Evolutionary conservation across 805 yeast genomes (phyloP), one percentile per base, ranked within the genome.

Genomic region (Saccharomycopsis olivae): DNA sequence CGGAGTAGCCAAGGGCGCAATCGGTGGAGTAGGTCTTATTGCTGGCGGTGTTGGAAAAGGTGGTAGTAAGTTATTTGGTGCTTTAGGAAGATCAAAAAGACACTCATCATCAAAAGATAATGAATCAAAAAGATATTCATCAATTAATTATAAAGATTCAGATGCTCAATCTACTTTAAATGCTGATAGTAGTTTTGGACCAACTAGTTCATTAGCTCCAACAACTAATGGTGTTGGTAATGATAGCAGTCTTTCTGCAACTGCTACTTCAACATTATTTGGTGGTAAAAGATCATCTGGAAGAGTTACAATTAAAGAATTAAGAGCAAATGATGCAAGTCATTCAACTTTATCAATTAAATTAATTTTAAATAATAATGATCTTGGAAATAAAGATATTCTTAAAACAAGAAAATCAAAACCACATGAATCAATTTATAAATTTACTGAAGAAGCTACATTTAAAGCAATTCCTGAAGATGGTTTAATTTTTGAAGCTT

Each of bases 401-500:
- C 71, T 66, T 61, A 79, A 75, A 55, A 78, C 95, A 1, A 74
- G 76, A 57, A 54, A 67, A 16, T 54, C 61, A 39, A 83, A 82
- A 51, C 59, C 70, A 11, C 55, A 58, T 33, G 59, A 61, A 6
- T 78, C 76, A 1, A 41, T 52, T 1, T 62, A 65, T 36, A 61
- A 56, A 41, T 78, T 80, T 74, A 68, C 74, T 44, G 95, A 85
- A 53, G 64, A 75, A 16, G 64, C 70, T 44, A 66, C 77, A 3
- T 82, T 88, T 63, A 75, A 71, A 52, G 78, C 89, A 4, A 65
- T 78, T 3, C 59, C 76, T 3, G 78, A 71, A 9, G 77, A 78
- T 3, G 68, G 64, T 40, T 52, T 88, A 31, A 61, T 73, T 2
- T 72, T 89, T 52, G 65, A 67, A 30, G 72, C 84, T 20, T 65